A percentile compares a stretch with the other conserved stretches of the same genome.
Evolutionary conservation across 164 flowering plant species (phyloP).

Genomic region (Berberis vulgaris): DNA sequence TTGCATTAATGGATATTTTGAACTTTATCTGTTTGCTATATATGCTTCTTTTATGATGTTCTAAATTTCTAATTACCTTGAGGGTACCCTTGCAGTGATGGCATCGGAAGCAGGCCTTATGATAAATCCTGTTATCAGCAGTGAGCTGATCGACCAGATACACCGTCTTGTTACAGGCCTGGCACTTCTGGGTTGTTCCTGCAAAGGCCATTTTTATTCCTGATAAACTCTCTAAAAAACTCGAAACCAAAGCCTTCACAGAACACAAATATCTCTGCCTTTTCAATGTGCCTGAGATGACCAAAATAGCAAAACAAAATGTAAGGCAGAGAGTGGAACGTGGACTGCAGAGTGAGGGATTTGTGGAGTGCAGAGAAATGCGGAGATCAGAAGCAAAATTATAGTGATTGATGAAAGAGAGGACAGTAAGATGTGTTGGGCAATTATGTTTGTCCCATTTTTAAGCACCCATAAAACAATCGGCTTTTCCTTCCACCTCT

Average conservation of each 20-base stretch:
- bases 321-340: neutral
- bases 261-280: neutral
- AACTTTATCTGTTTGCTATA: too few species aligned
- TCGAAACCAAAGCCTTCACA: neutral
- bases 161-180: conserved; percentile 88
- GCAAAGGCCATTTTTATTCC: conserved; percentile 61
- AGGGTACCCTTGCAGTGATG: conserved; percentile 93
- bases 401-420: neutral
- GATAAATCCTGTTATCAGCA: conserved; percentile 74
- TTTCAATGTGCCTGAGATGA: neutral
- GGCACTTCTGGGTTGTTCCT: conserved; percentile 89
- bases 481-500: neutral
- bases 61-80: conserved; percentile 35
- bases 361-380: neutral
- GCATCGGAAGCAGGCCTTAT: conserved; percentile 88
- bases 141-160: conserved; percentile 77
- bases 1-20: too few species aligned
- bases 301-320: neutral
- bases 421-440: neutral
- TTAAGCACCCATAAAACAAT: neutral
- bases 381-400: neutral
- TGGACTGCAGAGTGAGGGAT: neutral
- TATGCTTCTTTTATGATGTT: too few species aligned
- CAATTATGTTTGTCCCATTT: neutral
- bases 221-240: neutral